phyloP scores from a whole-genome alignment of 805 yeast genomes.

The Yamadazyma scolyti region DNA sequence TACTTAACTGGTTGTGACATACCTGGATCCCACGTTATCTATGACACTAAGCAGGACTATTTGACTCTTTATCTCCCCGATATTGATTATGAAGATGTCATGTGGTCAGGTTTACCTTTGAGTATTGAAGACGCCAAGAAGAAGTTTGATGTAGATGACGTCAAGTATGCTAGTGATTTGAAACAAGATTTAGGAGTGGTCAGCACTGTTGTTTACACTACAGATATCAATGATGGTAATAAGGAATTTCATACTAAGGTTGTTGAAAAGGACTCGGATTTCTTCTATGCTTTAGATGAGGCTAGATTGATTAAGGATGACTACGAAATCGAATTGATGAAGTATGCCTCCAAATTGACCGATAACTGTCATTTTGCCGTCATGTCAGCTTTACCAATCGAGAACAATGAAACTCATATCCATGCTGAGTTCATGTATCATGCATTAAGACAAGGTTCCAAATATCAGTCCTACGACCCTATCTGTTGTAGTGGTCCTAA shows the following conservation, averaged over 20 bases:
- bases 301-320: slow-evolving; percentile 80
- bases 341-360: slow-evolving; percentile 77
- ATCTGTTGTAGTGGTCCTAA: slow-evolving; percentile 92
- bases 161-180: slow-evolving; percentile 57
- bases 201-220: slow-evolving; percentile 52
- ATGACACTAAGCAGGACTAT: slow-evolving; percentile 47
- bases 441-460: slow-evolving; percentile 90
- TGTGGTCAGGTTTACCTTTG: slow-evolving; percentile 95
- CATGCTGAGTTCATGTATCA: slow-evolving; percentile 96
- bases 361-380: slow-evolving; percentile 88
- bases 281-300: slow-evolving; percentile 78
- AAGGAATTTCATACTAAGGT: slow-evolving; percentile 33
- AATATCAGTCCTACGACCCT: slow-evolving; percentile 86
- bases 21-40: slow-evolving; percentile 72
- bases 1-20: slow-evolving; percentile 81
- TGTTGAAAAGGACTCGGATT: slow-evolving; percentile 41
- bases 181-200: no score
- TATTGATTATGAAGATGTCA: slow-evolving; percentile 81
- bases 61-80: slow-evolving; percentile 77
- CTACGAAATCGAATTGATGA: slow-evolving; percentile 72
- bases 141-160: slow-evolving; percentile 79
- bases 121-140: slow-evolving; percentile 58
- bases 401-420: slow-evolving; percentile 81
- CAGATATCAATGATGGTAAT: slow-evolving; percentile 51
- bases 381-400: slow-evolving; percentile 89